Evolutionary conservation across 352 stramenopile genomes (phyloP).

Genomic region (Aphanomyces euteiches): DNA sequence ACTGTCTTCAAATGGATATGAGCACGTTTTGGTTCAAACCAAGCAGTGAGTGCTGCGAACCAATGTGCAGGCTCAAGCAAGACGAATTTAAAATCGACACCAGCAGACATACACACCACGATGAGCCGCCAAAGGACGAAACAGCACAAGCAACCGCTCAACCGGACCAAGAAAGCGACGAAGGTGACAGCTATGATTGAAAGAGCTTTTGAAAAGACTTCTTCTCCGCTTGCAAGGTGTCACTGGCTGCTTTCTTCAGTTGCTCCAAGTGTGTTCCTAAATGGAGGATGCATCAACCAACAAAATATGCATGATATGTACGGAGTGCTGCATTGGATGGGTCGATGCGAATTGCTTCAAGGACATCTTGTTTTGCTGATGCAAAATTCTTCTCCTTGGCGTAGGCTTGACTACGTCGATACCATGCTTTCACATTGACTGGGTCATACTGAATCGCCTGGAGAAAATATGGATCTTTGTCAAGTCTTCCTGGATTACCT

Average conservation of each 20-base stretch:
- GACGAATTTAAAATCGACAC: constrained; percentile 1
- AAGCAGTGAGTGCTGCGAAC: constrained; percentile 1
- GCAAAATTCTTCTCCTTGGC: constrained; percentile 53
- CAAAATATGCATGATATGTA: not conserved
- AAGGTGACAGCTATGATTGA: not conserved
- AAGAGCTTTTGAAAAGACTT: not conserved
- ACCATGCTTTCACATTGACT: constrained; percentile 58
- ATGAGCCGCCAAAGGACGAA: not conserved
- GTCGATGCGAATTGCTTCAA: not conserved
- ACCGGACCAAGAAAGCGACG: not conserved
- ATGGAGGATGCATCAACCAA: not conserved
- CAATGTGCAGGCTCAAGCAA: constrained; percentile 12
- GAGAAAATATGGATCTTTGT: not conserved
- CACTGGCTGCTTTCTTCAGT: not conserved
- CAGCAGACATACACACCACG: not conserved
- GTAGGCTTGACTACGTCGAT: constrained; percentile 60
- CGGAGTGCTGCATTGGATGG: not conserved
- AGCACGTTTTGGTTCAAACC: constrained; percentile 23
- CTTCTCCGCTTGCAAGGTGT: not conserved
- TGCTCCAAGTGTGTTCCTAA: not conserved
- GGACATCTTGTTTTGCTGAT: constrained; percentile 37
- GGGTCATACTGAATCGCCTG: constrained; percentile 40
- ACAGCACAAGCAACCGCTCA: not conserved
- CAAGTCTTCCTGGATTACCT: constrained; percentile 25
- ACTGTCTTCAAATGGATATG: constrained; percentile 12